Percentiles rank a stretch among this genome's conserved stretches.
These are phyloP conservation scores for Theileria annulata DNA, from an alignment of 169 alveolate genomes.

Conservation along the genomic window DNA sequence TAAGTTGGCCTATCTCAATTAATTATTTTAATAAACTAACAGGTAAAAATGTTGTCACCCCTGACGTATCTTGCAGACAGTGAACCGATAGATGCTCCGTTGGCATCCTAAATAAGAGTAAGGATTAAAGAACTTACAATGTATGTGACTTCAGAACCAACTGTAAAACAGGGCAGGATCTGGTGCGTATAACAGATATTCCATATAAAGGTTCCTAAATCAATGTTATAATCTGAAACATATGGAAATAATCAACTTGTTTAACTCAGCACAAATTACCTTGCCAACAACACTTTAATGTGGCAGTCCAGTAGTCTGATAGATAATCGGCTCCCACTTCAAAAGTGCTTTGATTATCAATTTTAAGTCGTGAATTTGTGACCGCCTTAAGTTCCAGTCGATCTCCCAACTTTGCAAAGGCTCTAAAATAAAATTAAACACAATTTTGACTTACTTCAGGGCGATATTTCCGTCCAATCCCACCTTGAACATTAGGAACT, in stretches of 20 bases:
- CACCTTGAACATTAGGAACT: constrained; percentile 79
- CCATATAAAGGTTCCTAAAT: constrained; percentile 82
- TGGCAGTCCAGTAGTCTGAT: constrained; percentile 79
- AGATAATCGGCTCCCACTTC: constrained; percentile 84
- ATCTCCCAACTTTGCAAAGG: constrained; percentile 66
- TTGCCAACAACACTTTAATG: constrained; percentile 85
- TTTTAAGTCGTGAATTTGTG: constrained; percentile 78
- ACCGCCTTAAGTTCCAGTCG: constrained; percentile 78
- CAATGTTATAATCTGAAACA: not conserved
- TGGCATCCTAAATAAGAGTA: constrained; percentile 63
- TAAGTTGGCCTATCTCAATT: constrained; percentile 52
- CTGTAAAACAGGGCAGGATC: constrained; percentile 77
- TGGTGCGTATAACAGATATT: constrained; percentile 85
- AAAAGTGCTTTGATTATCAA: constrained; percentile 81
- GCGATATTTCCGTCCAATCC: constrained; percentile 83
- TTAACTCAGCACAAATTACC: constrained; percentile 27
- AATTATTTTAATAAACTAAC: constrained; percentile 21
- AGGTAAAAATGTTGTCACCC: constrained; percentile 74
- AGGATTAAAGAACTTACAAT: constrained; percentile 41
- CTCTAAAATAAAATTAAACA: constrained; percentile 26
- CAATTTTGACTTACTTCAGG: constrained; percentile 58
- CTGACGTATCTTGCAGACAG: constrained; percentile 83
- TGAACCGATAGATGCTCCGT: constrained; percentile 86
- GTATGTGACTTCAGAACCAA: constrained; percentile 88
- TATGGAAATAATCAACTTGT: not conserved